phyloP scores from a whole-genome alignment of 257 asterid species.

The Solanum sejunctum region DNA sequence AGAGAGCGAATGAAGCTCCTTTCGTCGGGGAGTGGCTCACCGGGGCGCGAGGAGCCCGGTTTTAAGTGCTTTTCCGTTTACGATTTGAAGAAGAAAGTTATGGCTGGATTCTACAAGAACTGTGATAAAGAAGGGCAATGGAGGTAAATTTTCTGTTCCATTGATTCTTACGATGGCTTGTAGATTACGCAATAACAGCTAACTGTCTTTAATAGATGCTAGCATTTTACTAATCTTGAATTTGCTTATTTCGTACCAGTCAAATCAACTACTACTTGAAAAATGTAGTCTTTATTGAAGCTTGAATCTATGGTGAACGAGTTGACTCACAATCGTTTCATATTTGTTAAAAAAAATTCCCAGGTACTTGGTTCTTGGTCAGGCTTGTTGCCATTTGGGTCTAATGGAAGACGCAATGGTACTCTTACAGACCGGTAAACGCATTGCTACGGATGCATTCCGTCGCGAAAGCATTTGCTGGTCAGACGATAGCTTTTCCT shows the following conservation, averaged over 20 bases:
- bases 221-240: neutral
- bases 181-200: slow-evolving; percentile 29
- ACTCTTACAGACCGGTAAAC: slow-evolving; percentile 82
- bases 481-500: slow-evolving; percentile 71
- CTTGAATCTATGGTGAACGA: neutral
- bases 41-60: slow-evolving; percentile 37
- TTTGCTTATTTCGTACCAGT: neutral
- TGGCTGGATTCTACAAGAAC: slow-evolving; percentile 55
- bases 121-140: slow-evolving; percentile 74
- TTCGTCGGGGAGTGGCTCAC: slow-evolving; percentile 24
- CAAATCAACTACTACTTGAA: neutral
- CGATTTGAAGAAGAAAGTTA: slow-evolving; percentile 72
- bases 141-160: slow-evolving; percentile 41
- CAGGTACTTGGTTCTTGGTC: slow-evolving; percentile 82
- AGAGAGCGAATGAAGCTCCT: slow-evolving; percentile 68
- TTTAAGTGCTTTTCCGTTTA: slow-evolving; percentile 70
- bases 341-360: neutral
- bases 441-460: slow-evolving; percentile 76
- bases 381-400: slow-evolving; percentile 91
- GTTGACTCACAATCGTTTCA: neutral
- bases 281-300: neutral
- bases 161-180: slow-evolving; percentile 12
- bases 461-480: slow-evolving; percentile 85
- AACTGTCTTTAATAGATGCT: slow-evolving; percentile 5
- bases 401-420: slow-evolving; percentile 95